Percentiles rank a stretch among this genome's conserved stretches.
Conservation (phyloP, 2,329 filamentous ascomycete species). For the Aspergillus novoparasiticus region DNA sequence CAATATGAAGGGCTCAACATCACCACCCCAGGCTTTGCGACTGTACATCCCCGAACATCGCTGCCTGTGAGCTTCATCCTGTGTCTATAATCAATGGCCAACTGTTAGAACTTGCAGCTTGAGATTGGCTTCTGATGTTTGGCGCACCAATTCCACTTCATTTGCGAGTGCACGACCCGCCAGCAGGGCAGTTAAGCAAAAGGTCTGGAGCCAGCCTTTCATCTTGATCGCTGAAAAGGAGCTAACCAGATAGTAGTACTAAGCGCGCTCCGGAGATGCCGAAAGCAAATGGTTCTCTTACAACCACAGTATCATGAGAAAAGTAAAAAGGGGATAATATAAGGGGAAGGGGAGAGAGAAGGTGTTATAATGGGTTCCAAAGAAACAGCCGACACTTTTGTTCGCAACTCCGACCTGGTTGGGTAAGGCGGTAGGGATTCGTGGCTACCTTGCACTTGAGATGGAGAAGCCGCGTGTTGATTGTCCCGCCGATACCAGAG, state of each 20-base stretch:
- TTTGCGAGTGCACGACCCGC: constrained; percentile 45
- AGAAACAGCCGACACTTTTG: background rate
- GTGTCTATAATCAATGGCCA: constrained; percentile 57
- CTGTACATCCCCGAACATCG: constrained; percentile 95
- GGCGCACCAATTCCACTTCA: constrained; percentile 49
- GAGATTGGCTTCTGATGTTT: background rate
- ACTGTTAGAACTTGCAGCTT: constrained; percentile 3
- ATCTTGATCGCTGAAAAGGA: constrained; percentile 34
- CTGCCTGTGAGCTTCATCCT: constrained; percentile 75
- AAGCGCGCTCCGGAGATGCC: constrained; percentile 26
- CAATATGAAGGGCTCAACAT: constrained; percentile 84
- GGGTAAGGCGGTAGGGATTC: constrained; percentile 14
- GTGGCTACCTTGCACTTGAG: constrained; percentile 22
- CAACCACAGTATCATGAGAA: constrained; percentile 25
- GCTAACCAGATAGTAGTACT: constrained; percentile 19
- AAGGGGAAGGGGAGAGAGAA: background rate
- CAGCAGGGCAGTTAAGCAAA: constrained; percentile 41
- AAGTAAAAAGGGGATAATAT: background rate
- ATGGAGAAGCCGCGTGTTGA: constrained; percentile 28
- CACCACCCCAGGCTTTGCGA: constrained; percentile 82
- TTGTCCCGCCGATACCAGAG: background rate
- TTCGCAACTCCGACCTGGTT: background rate
- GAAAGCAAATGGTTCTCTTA: constrained; percentile 17
- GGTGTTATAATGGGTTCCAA: background rate
- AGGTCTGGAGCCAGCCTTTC: constrained; percentile 43